Evolutionary conservation across 176 grass and related monocot genomes (phyloP).

Genomic region (Lolium rigidum): DNA sequence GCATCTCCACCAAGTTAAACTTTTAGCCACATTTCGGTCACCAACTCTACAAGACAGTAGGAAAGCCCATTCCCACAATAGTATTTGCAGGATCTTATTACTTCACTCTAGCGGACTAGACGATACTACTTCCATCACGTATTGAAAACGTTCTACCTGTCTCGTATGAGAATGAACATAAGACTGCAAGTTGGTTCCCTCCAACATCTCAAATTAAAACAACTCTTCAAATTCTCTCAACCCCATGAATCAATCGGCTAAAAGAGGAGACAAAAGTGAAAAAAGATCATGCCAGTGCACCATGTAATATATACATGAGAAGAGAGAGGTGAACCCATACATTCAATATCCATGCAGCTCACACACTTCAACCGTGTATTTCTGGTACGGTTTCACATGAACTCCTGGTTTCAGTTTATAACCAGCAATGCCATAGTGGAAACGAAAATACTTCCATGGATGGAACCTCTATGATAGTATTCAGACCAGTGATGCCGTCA

Average conservation of each 20-base stretch:
- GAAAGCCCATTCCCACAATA: neutral
- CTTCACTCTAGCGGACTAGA: neutral
- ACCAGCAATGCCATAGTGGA: neutral
- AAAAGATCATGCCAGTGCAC: neutral
- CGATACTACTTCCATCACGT: neutral
- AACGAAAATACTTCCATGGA: neutral
- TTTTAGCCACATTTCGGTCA: too few relatives aligned
- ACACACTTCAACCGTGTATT: neutral
- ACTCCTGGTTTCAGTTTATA: neutral
- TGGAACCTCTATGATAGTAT: neutral
- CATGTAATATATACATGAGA: neutral
- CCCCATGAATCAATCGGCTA: neutral
- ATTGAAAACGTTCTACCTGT: neutral
- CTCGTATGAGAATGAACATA: neutral
- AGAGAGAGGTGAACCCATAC: neutral
- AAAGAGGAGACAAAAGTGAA: neutral
- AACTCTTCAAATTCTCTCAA: neutral
- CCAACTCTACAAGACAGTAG: neutral
- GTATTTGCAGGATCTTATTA: neutral
- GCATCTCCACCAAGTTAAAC: too few relatives aligned
- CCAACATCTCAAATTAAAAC: neutral
- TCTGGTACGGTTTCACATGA: neutral
- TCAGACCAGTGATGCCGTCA: neutral
- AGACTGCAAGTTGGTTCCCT: constrained; percentile 1
- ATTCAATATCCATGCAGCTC: neutral